Evolutionary conservation across 1,139 yeast genomes (phyloP).

Genomic region (Yamadazyma siamensis): DNA sequence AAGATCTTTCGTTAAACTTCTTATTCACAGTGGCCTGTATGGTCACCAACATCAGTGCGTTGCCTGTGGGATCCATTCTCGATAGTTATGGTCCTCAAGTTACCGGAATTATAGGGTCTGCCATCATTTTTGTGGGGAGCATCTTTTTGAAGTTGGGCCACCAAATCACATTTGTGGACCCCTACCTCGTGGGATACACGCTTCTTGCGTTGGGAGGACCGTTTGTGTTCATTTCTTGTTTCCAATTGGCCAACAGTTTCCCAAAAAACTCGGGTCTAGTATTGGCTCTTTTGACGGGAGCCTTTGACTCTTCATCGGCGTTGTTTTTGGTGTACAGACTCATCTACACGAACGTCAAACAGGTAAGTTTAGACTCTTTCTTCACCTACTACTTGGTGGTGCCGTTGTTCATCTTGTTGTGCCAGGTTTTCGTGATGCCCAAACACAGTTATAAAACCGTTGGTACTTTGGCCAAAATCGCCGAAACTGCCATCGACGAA

Average conservation of each 20-base stretch:
- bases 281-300: slow-evolving; percentile 40
- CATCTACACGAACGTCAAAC: slow-evolving; percentile 45
- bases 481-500: slow-evolving; percentile 70
- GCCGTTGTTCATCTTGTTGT: slow-evolving; percentile 68
- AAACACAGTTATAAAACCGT: slow-evolving; percentile 66
- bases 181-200: slow-evolving; percentile 39
- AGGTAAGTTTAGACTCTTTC: slow-evolving; percentile 45
- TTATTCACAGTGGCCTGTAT: slow-evolving; percentile 87
- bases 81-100: slow-evolving; percentile 79
- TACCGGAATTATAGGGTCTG: slow-evolving; percentile 73
- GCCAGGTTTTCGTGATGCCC: slow-evolving; percentile 82
- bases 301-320: slow-evolving; percentile 41
- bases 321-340: slow-evolving; percentile 58
- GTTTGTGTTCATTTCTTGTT: slow-evolving; percentile 44
- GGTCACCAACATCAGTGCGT: slow-evolving; percentile 78
- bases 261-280: slow-evolving; percentile 42
- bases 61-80: slow-evolving; percentile 74
- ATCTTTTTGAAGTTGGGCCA: slow-evolving; percentile 40
- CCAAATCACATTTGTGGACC: slow-evolving; percentile 26
- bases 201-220: slow-evolving; percentile 46
- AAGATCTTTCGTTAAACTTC: slow-evolving; percentile 76
- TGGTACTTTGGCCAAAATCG: slow-evolving; percentile 63
- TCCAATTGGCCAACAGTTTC: slow-evolving; percentile 45
- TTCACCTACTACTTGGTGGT: slow-evolving; percentile 65
- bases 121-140: slow-evolving; percentile 53